Conservation (phyloP, 768 basidiomycete genomes). For the Leccinum arenicola region DNA sequence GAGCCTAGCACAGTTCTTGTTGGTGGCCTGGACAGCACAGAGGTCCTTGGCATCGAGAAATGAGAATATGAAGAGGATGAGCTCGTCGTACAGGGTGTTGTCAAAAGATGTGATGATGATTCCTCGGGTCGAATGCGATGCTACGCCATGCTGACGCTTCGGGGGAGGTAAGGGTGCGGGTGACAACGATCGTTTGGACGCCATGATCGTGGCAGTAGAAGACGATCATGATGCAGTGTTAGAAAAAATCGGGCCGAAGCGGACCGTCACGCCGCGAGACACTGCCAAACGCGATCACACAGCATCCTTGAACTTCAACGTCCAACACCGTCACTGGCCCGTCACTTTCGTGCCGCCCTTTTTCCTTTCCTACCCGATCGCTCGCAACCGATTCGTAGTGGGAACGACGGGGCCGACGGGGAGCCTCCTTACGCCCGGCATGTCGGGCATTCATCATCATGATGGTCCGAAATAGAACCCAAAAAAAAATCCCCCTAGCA, state of each 20-base stretch:
- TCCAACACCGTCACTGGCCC: too few species aligned
- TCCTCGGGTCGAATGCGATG: conserved; percentile 11
- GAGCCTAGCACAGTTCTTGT: conserved; percentile 64
- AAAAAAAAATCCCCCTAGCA: too few species aligned
- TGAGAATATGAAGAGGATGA: conserved; percentile 71
- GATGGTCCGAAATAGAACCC: too few species aligned
- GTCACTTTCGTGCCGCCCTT: too few species aligned
- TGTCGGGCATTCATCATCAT: too few species aligned
- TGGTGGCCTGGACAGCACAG: conserved; percentile 60
- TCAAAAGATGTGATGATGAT: conserved; percentile 42
- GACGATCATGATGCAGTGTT: not conserved
- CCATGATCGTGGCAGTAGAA: conserved; percentile 27
- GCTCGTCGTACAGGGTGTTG: conserved; percentile 67
- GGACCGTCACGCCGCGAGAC: not conserved
- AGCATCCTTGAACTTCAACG: too few species aligned
- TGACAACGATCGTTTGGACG: conserved; percentile 43
- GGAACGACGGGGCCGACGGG: too few species aligned
- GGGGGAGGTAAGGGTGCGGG: conserved; percentile 49
- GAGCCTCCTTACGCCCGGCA: too few species aligned
- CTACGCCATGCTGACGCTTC: conserved; percentile 48
- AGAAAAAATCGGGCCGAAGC: conserved; percentile 14
- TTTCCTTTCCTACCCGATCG: too few species aligned
- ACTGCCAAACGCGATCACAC: too few species aligned
- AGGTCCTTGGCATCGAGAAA: conserved; percentile 66
- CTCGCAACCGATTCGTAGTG: too few species aligned